Conservation (phyloP, 2,329 filamentous ascomycete species). For the Aspergillus viridinutans region DNA sequence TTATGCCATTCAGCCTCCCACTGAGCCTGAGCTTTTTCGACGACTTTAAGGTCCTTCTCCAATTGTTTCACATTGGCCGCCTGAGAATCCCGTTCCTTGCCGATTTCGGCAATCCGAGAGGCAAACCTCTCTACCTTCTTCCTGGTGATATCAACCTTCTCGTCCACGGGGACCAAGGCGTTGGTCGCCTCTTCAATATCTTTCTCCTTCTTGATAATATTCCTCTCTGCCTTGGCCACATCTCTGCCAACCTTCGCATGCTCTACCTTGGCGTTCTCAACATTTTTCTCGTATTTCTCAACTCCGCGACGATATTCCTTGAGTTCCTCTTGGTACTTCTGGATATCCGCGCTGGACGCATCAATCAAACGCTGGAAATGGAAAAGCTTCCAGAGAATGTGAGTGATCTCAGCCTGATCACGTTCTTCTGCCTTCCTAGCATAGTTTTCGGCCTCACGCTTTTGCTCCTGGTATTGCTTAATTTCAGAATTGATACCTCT, state of each 20-base stretch:
- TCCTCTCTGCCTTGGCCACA: slow-evolving; percentile 75
- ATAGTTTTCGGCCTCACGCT: slow-evolving; percentile 90
- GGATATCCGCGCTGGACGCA: slow-evolving; percentile 82
- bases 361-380: slow-evolving; percentile 93
- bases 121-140: slow-evolving; percentile 66
- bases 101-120: slow-evolving; percentile 64
- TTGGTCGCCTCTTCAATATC: slow-evolving; percentile 84
- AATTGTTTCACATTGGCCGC: slow-evolving; percentile 64
- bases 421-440: slow-evolving; percentile 85
- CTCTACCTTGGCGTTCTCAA: slow-evolving; percentile 79
- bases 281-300: slow-evolving; percentile 72
- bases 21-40: slow-evolving; percentile 84
- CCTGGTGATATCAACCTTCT: slow-evolving; percentile 79
- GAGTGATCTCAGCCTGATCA: slow-evolving; percentile 85
- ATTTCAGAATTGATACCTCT: slow-evolving; percentile 96
- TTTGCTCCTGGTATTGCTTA: slow-evolving; percentile 95
- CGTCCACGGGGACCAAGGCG: slow-evolving; percentile 79
- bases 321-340: slow-evolving; percentile 88
- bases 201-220: slow-evolving; percentile 80
- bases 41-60: slow-evolving; percentile 72
- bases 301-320: slow-evolving; percentile 88
- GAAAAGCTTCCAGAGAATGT: slow-evolving; percentile 94
- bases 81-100: slow-evolving; percentile 72
- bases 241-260: slow-evolving; percentile 73
- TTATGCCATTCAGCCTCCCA: slow-evolving; percentile 87